Evolutionary conservation across 106 monocot genomes (phyloP), one percentile per base, ranked within the genome.

Genomic region (Apostasia shenzhenica): DNA sequence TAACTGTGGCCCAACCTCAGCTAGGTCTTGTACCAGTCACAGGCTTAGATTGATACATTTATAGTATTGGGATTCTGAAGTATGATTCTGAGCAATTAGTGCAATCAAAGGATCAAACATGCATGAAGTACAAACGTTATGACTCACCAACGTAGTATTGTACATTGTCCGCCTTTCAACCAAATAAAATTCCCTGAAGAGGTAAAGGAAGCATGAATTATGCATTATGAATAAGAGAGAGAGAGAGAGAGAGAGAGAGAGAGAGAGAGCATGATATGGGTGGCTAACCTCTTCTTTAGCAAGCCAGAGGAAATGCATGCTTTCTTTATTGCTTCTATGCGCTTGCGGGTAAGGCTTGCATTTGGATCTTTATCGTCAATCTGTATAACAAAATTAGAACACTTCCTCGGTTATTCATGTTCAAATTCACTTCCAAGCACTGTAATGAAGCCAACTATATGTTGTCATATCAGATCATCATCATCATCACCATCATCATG

Each of bases 301-400:
- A 74, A 72, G 1, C 88, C 81, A 26, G 88, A 95, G 41, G 84
- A 80, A 45, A 72, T 54, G 72, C 94, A 95, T 42, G 83, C 70
- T 45, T 82, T 88, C 52, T 95, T 78, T 77, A 95, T 95, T 53
- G 80, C 79, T 70, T 91, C 91, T 9, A 88, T 61, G n/a, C 83
- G 83, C 66, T 84, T 71, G 67, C 57, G 64, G 41, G 94, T 83
- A 61, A 95, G 79, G 54, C 43, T 14, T 2, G 94, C 91, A 82
- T 86, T 95, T 62, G 91, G 91, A 78, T 95, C 94, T 45, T 63
- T 78, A 39, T 81, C 55, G 57, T 95, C 73, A 42, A 95, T 73
- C 91, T 95, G 81, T 62, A 68, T 42, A 59, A 54, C 45, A 26
- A 53, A 55, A 10, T 48, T 48, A 45, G 26, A 26, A 26, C 26